Percentiles rank a stretch among this genome's conserved stretches.
Evolutionary conservation across 352 stramenopile genomes (phyloP).

Genomic region (Phytophthora tentaculata): DNA sequence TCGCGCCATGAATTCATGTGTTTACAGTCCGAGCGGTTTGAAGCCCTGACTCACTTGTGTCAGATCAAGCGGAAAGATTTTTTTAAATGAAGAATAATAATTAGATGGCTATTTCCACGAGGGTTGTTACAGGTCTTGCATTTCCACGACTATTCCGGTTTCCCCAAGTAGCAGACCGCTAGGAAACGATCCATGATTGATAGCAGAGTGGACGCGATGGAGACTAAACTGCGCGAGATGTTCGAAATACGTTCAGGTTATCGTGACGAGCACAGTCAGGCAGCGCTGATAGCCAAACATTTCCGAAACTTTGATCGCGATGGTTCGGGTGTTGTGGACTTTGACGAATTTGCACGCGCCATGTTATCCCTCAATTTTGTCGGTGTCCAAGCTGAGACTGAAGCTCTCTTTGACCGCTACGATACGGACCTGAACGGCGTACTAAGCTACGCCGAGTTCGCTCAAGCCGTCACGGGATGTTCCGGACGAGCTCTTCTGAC

Average conservation of each 20-base stretch:
- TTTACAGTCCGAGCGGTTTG: too few relatives aligned
- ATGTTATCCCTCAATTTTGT: conserved; percentile 91
- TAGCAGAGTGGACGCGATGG: conserved; percentile 56
- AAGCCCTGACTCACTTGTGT: too few relatives aligned
- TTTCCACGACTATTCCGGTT: too few relatives aligned
- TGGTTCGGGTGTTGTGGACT: conserved; percentile 75
- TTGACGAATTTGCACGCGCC: conserved; percentile 88
- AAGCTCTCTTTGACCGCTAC: conserved; percentile 90
- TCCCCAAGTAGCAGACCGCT: not conserved
- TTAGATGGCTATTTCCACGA: too few relatives aligned
- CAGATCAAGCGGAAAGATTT: too few relatives aligned
- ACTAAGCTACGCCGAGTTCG: conserved; percentile 83
- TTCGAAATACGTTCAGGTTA: conserved; percentile 83
- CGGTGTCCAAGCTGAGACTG: conserved; percentile 83
- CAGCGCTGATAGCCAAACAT: conserved; percentile 62
- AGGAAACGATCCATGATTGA: conserved; percentile 31
- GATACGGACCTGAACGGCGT: conserved; percentile 83
- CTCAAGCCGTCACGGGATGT: conserved; percentile 50
- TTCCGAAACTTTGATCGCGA: conserved; percentile 85
- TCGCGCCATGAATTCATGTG: too few relatives aligned
- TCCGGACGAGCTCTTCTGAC: conserved; percentile 15
- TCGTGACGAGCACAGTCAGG: conserved; percentile 58
- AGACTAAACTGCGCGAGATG: conserved; percentile 58
- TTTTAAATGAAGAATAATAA: too few relatives aligned
- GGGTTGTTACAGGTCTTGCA: too few relatives aligned